Conservation (phyloP, 2,329 filamentous ascomycete species). For the Diatrype stigma region DNA sequence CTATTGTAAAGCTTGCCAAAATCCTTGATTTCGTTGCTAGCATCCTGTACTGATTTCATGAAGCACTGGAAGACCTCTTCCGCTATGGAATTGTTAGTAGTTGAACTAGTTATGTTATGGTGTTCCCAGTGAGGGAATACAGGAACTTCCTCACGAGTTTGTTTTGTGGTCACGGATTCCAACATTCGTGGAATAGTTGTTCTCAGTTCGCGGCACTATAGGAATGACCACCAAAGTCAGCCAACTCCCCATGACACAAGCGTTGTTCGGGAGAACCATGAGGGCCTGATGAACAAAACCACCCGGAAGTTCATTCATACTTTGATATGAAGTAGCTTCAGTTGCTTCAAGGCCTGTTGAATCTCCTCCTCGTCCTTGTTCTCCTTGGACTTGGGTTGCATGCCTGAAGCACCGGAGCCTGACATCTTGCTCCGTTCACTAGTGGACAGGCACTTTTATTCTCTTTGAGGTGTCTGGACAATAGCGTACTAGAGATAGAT, state of each 20-base stretch:
- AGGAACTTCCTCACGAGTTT: slow-evolving; percentile 41
- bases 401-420: slow-evolving; percentile 9
- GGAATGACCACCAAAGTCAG: not conserved
- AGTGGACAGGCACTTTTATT: too few species aligned
- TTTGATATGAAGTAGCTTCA: slow-evolving; percentile 53
- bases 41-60: slow-evolving; percentile 41
- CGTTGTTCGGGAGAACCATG: too few species aligned
- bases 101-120: not conserved
- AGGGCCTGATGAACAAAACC: slow-evolving; percentile 2
- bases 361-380: slow-evolving; percentile 46
- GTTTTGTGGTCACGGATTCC: slow-evolving; percentile 46
- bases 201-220: slow-evolving; percentile 43
- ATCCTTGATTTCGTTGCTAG: slow-evolving; percentile 47
- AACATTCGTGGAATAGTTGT: slow-evolving; percentile 47
- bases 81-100: slow-evolving; percentile 35
- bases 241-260: slow-evolving; percentile 19
- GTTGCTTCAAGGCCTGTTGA: slow-evolving; percentile 43
- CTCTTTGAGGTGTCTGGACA: too few species aligned
- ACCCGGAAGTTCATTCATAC: slow-evolving; percentile 30
- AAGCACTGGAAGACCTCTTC: slow-evolving; percentile 45
- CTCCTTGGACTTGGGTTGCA: slow-evolving; percentile 22
- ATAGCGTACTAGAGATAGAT: too few species aligned
- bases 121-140: too few species aligned
- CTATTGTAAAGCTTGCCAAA: slow-evolving; percentile 44
- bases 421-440: slow-evolving; percentile 5